Conservation (phyloP, 1,284 basidiomycete genomes). For the Ceratobasidium sp. region DNA sequence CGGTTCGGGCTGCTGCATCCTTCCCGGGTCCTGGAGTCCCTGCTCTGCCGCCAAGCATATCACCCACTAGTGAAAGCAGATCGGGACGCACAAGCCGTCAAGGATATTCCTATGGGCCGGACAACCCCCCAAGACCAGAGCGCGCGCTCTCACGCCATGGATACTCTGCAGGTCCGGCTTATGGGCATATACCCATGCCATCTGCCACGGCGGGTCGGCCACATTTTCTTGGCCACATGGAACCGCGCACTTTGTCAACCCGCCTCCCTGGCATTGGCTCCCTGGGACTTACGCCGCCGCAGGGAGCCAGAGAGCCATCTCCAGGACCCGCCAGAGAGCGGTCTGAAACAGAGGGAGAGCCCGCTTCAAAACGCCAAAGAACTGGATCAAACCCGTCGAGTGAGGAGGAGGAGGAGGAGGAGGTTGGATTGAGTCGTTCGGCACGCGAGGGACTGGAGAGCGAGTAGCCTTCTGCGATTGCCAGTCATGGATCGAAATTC, state of each 20-base stretch:
- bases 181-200: constrained; percentile 18
- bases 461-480: constrained; percentile 5
- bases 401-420: constrained; percentile 10
- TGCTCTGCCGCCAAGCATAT: neutral
- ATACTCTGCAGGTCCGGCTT: neutral
- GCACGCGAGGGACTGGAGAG: constrained; percentile 14
- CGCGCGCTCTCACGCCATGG: constrained; percentile 13
- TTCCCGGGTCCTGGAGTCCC: neutral
- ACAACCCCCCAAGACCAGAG: neutral
- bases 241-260: constrained; percentile 11
- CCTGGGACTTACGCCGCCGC: constrained; percentile 2
- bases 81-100: neutral
- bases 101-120: neutral
- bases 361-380: constrained; percentile 27
- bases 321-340: constrained; percentile 10
- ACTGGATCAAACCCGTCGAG: neutral
- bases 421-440: constrained; percentile 1
- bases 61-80: neutral
- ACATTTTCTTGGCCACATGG: constrained; percentile 4
- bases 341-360: constrained; percentile 11
- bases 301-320: constrained; percentile 7
- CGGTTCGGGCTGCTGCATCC: constrained; percentile 15
- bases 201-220: neutral
- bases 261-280: constrained; percentile 22
- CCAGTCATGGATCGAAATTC: constrained; percentile 15